Conservation (phyloP, 192 early-diverging fungal species). For the Umbelopsis isabellina region DNA sequence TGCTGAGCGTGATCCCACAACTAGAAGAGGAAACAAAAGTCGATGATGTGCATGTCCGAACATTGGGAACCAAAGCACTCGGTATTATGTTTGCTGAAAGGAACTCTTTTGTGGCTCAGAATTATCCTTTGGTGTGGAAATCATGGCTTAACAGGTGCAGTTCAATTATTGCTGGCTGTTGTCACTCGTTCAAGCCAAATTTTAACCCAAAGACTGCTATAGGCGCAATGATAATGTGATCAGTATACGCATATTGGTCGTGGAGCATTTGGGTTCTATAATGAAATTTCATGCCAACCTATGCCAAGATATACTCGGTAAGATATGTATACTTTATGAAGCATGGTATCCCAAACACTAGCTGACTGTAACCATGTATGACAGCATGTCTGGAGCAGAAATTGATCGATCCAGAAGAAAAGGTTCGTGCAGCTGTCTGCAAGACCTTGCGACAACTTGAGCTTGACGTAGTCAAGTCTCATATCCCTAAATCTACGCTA, state of each 20-base stretch:
- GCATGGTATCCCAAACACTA: background rate
- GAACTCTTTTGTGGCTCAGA: conserved; percentile 65
- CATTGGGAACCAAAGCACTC: conserved; percentile 74
- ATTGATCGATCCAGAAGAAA: conserved; percentile 89
- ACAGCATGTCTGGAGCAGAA: conserved; percentile 68
- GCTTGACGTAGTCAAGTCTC: conserved; percentile 54
- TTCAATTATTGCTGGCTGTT: background rate
- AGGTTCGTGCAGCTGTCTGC: conserved; percentile 79
- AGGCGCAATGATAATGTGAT: conserved; percentile 76
- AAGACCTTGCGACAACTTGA: conserved; percentile 72
- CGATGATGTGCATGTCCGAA: conserved; percentile 77
- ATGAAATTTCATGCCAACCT: conserved; percentile 75
- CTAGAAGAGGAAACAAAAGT: conserved; percentile 91
- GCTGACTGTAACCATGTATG: background rate
- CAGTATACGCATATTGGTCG: conserved; percentile 74
- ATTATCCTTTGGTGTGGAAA: conserved; percentile 83
- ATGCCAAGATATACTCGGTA: conserved; percentile 72
- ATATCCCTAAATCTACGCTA: conserved; percentile 61
- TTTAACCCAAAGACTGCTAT: background rate
- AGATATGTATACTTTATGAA: background rate
- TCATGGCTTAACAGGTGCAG: conserved; percentile 78
- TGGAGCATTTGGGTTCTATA: conserved; percentile 64
- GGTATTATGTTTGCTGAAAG: conserved; percentile 90
- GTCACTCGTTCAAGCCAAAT: background rate
- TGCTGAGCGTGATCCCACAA: conserved; percentile 91